Conservation (phyloP, 805 yeast genomes). For the Grigorovia yakushimaensis region DNA sequence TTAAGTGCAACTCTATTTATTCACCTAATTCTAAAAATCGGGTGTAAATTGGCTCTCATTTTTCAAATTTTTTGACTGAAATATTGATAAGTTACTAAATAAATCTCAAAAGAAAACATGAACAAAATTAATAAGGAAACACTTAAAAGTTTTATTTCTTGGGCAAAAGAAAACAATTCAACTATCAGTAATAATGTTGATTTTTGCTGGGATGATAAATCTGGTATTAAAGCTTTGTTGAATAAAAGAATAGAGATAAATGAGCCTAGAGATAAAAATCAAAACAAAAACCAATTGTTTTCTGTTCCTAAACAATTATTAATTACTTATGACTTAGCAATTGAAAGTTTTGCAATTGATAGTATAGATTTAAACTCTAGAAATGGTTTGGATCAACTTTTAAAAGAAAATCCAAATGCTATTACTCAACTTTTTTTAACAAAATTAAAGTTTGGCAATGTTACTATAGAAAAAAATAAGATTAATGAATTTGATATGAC, state of each 20-base stretch:
- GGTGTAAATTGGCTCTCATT: too few species aligned
- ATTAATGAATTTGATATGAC: slow-evolving; percentile 5
- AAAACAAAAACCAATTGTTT: slow-evolving; percentile 22
- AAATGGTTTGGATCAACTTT: neutral
- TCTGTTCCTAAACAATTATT: slow-evolving; percentile 32
- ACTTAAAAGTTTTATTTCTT: slow-evolving; percentile 19
- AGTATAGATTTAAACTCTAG: neutral
- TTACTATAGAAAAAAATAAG: too few species aligned
- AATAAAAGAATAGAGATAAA: slow-evolving; percentile 1
- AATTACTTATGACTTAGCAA: slow-evolving; percentile 31
- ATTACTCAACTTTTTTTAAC: slow-evolving; percentile 33
- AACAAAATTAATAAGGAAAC: too few species aligned
- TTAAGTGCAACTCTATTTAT: too few species aligned
- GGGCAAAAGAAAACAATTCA: slow-evolving; percentile 35
- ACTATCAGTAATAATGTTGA: slow-evolving; percentile 27
- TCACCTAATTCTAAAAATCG: too few species aligned
- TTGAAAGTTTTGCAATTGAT: slow-evolving; percentile 16
- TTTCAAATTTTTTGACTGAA: too few species aligned
- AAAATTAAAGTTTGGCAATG: slow-evolving; percentile 32
- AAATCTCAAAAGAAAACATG: neutral
- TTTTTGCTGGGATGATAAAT: slow-evolving; percentile 23
- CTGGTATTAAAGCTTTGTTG: slow-evolving; percentile 26
- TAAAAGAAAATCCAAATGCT: slow-evolving; percentile 24
- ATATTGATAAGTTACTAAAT: too few species aligned
- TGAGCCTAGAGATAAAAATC: neutral